Evolutionary conservation across 2,329 filamentous ascomycete genomes (phyloP).

Genomic region (Beauveria sp.): DNA sequence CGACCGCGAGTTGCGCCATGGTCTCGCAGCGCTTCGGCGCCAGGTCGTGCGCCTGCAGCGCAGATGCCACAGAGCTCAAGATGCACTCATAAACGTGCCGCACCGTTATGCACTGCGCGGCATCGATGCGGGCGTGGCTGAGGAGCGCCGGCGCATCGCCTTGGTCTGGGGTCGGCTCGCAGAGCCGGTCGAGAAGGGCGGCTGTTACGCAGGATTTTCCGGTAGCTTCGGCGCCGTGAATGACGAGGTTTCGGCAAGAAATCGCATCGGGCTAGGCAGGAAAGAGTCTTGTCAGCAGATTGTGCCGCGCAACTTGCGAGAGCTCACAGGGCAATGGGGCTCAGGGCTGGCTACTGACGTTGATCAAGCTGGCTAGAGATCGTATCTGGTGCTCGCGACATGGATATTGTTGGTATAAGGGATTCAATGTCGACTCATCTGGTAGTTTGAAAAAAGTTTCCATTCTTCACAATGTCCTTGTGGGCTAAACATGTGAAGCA

Average conservation of each 20-base stretch:
- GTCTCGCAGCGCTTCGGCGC: constrained; percentile 66
- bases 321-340: not conserved
- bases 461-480: constrained; percentile 19
- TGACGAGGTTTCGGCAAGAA: constrained; percentile 64
- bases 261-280: constrained; percentile 54
- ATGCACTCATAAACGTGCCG: constrained; percentile 71
- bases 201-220: constrained; percentile 71
- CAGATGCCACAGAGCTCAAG: constrained; percentile 48
- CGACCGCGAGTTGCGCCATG: constrained; percentile 65
- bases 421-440: constrained; percentile 40
- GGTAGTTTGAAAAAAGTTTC: constrained; percentile 42
- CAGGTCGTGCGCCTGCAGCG: constrained; percentile 37
- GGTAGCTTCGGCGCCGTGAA: constrained; percentile 80
- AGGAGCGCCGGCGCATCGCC: constrained; percentile 26
- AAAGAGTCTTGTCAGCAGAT: not conserved
- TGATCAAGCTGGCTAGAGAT: constrained; percentile 47
- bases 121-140: constrained; percentile 56
- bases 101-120: constrained; percentile 68
- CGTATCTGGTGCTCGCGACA: constrained; percentile 53
- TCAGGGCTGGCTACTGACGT: constrained; percentile 23
- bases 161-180: constrained; percentile 14
- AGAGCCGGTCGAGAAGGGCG: constrained; percentile 30
- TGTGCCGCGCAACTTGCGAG: not conserved
- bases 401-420: constrained; percentile 43
- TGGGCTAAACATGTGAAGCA: not conserved